These are phyloP conservation scores for Naganishia kalamii DNA, from an alignment of 768 basidiomycete species.

Conservation along the genomic window DNA sequence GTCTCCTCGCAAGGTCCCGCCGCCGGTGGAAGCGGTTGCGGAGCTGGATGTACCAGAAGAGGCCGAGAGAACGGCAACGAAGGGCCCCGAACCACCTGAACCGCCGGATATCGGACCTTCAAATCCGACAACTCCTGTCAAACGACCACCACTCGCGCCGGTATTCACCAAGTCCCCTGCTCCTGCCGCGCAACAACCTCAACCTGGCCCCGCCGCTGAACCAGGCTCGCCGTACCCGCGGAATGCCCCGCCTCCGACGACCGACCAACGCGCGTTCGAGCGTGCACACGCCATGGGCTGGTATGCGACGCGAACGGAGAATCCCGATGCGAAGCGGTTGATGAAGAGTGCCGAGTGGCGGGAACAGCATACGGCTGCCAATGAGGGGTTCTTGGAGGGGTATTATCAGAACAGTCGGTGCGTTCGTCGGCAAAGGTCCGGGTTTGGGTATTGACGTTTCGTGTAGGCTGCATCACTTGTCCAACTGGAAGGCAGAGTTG, in stretches of 20 bases:
- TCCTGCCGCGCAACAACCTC: neutral
- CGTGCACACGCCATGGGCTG: slow-evolving; percentile 51
- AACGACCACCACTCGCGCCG: neutral
- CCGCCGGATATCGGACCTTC: neutral
- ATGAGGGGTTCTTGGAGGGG: slow-evolving; percentile 77
- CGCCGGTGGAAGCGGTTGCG: neutral
- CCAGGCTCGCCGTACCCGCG: slow-evolving; percentile 18
- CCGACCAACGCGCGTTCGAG: slow-evolving; percentile 50
- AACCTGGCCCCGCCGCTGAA: no score
- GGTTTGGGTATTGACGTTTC: neutral
- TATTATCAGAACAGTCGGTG: slow-evolving; percentile 58
- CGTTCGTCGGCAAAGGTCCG: slow-evolving; percentile 15
- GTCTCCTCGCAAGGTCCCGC: neutral
- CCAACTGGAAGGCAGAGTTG: slow-evolving; percentile 87
- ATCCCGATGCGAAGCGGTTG: slow-evolving; percentile 65
- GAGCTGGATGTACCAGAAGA: neutral
- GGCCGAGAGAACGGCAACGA: no score
- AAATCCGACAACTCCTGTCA: neutral
- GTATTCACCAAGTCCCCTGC: slow-evolving; percentile 28
- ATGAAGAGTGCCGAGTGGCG: slow-evolving; percentile 84
- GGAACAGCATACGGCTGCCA: slow-evolving; percentile 74
- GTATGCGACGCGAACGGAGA: slow-evolving; percentile 66
- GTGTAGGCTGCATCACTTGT: slow-evolving; percentile 75
- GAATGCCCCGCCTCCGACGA: slow-evolving; percentile 36
- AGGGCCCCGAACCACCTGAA: no score